Evolutionary conservation across 1,139 yeast species (phyloP), one percentile per base, ranked within the genome.

Genomic region (Protomyces inouyei): DNA sequence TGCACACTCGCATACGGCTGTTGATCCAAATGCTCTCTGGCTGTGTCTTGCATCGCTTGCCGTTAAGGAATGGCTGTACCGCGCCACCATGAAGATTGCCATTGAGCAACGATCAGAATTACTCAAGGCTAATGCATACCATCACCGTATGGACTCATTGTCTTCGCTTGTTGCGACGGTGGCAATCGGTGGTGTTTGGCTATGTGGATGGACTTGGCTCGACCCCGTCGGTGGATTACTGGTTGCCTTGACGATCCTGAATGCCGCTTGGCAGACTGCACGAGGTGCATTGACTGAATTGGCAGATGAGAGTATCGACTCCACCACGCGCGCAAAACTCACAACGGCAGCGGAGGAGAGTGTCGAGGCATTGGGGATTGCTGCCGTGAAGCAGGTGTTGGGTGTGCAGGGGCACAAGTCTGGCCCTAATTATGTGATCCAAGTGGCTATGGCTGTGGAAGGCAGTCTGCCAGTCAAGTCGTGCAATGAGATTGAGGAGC

Each of bases 101-200:
- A 78, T 80, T 54, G 78, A 81, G 67, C 83, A 91, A 37, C 87
- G 89, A 72, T 90, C 97, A 1, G 88, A 90, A 68, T 98, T 93
- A 3, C 80, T 93, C 64, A 86, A 90, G 60, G 98, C 98, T 5
- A 93, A 93, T 73, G 98, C 98, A 2, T 93, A 98, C 98, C 98
- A 93, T 74, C 98, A 93, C 73, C 82, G 98, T 68, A 92, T 93
- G n/a, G 98, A 93, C 74, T 87, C 96, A 0, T 75, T 93, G 70
- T 95, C 98, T 0, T 91, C 97, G 0, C 80, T 88, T 48, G 98
- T 93, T 9, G 98, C 98, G 0, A 82, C 92, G 32, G 82, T 85
- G 3, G 91, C 98, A 0, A 95, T 93, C 63, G 86, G 95, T 1
- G 96, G 97, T 37, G 86, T 87, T 69, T 77, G 89, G 67, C 82